Conservation (phyloP, 208 protist species). For the Phytomonas sp. region DNA sequence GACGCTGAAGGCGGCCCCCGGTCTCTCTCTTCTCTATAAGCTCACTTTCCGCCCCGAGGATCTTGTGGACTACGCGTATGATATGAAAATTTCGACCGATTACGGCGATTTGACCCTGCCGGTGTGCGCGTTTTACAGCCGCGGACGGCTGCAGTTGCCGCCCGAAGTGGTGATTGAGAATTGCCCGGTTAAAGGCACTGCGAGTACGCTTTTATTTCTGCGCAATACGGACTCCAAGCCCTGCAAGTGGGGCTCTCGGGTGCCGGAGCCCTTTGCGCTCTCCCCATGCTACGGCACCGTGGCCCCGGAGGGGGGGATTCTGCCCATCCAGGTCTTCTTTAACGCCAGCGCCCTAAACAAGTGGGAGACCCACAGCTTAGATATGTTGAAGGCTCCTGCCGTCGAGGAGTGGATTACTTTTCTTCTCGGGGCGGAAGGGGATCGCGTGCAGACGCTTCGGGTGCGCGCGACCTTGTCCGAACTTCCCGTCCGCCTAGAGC, state of each 20-base stretch:
- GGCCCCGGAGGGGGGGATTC: slow-evolving; percentile 33
- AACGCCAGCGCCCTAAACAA: slow-evolving; percentile 11
- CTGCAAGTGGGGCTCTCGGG: slow-evolving; percentile 62
- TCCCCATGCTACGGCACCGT: slow-evolving; percentile 62
- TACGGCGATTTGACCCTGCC: slow-evolving; percentile 84
- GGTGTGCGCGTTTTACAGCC: slow-evolving; percentile 68
- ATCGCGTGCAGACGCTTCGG: slow-evolving; percentile 64
- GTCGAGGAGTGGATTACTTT: slow-evolving; percentile 44
- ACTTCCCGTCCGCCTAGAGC: slow-evolving; percentile 67
- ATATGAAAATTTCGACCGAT: slow-evolving; percentile 83
- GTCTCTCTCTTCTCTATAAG: slow-evolving; percentile 81
- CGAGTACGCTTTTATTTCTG: slow-evolving; percentile 75
- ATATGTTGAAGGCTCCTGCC: not conserved
- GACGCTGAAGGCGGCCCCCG: slow-evolving; percentile 80
- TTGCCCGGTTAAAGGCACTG: slow-evolving; percentile 65
- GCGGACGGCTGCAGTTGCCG: slow-evolving; percentile 85
- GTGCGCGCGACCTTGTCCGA: slow-evolving; percentile 56
- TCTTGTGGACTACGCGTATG: slow-evolving; percentile 66
- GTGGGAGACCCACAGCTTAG: not conserved
- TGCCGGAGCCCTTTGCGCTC: slow-evolving; percentile 29
- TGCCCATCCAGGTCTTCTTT: slow-evolving; percentile 74
- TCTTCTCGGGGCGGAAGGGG: slow-evolving; percentile 74
- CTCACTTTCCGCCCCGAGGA: slow-evolving; percentile 82
- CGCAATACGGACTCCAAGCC: slow-evolving; percentile 63
- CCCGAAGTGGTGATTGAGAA: slow-evolving; percentile 40